Evolutionary conservation across 805 yeast genomes (phyloP), one percentile per base, ranked within the genome.

Genomic region (Yarrowia keelungensis): DNA sequence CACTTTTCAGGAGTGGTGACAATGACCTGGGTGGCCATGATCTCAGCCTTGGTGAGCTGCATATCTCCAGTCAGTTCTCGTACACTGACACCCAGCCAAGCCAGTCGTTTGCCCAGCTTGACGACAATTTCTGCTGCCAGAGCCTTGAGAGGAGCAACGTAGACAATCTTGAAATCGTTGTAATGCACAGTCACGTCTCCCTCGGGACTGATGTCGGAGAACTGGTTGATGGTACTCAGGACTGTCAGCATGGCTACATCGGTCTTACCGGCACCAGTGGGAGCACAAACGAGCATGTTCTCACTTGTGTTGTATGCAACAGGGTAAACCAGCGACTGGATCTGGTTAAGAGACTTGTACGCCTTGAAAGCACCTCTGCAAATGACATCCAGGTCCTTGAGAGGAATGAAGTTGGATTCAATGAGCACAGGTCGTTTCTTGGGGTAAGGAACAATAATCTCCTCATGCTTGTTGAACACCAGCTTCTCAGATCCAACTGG

Each of bases 231-330:
- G 0, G 95, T 86, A 74, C 90, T 94, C 66, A 93, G 80, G 71
- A 93, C 87, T 0, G 97, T 82, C 46, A 93, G 80, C 69, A 93
- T 78, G 0, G 98, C 98, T 36, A 93, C 94, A 77, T 93, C 97
- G 0, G 98, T 93, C 76, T 93, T 93, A 85, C 98, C 98, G 7
- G 98, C 97, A 83, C 98, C 98, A 0, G 98, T 93, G 1, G 98
- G 98, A 0, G 98, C 97, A 86, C 98, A 93, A 5, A 93, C 92
- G 64, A 93, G 81, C 97, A 95, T 91, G 75, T 94, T 94, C 74
- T 94, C 98, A 77, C 91, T 92, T 5, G 98, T 89, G 68, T 89
- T 87, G 76, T 94, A 95, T 0, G 97, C 98, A 14, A 93, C 91
- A 0, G 97, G 97, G 73, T 83, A 95, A 1, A 94, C 96, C 70